Base-by-base conservation (phyloP, 2,329 filamentous ascomycete genomes). In the Xylariomycetidae sp. region DNA sequence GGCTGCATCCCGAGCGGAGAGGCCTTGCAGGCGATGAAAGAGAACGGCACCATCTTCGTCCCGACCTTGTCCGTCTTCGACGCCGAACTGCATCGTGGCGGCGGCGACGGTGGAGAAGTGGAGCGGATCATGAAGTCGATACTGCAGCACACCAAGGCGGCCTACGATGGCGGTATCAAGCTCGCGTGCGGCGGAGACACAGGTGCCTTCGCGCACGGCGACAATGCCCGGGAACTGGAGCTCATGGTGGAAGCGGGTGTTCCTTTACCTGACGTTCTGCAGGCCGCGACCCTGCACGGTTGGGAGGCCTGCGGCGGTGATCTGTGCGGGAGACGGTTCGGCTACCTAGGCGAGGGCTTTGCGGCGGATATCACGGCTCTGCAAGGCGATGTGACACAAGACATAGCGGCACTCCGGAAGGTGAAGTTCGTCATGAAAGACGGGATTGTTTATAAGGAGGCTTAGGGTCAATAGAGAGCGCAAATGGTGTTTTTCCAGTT, bases 401-500 rank as follows among this genome's bases (percentile, higher is more conserved):
- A 72, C 34, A 22, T 49, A 2, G 42, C 48, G 14, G 64, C 64
- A 2, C 38, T 77, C 18, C 59, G 70, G 33, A 63, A 59, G 37
- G 66, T 76, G 1, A 57, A 50, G 33, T 75, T 75, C 48, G 72
- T 77, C 13, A 76, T 77, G 71, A 77, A 77, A 48, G 72, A 77
- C 45, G 72, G 61, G 1, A 59, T 47, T 30, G 56, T 75, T 7
- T 75, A 68, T 61, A 74, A 72, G 25, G 30, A 36, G n/a, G n/a
- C n/a, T n/a, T n/a, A n/a, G n/a, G n/a, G n/a, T n/a, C n/a, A n/a
- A n/a, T n/a, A n/a, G n/a, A n/a, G n/a, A n/a, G n/a, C n/a, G n/a
- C n/a, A n/a, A n/a, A n/a, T n/a, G n/a, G n/a, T n/a, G n/a, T n/a
- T n/a, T n/a, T n/a, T n/a, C n/a, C n/a, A n/a, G n/a, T n/a, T n/a